These are phyloP conservation scores for Lichtheimia ramosa DNA, from an alignment of 371 early-diverging fungal genomes.

Conservation along the genomic window DNA sequence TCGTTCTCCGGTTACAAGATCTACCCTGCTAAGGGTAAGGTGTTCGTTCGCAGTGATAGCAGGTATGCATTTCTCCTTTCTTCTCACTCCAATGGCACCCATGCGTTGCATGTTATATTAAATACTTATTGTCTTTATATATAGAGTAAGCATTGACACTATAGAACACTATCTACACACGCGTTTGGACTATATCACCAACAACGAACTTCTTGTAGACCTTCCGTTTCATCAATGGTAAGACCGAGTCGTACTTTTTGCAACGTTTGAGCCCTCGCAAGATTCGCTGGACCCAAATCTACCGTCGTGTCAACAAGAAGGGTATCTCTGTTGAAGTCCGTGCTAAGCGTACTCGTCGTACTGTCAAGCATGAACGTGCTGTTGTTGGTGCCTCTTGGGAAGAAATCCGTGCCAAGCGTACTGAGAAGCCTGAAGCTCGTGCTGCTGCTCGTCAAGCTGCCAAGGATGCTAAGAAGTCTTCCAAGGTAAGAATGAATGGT, in stretches of 20 bases:
- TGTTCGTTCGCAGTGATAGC: slow-evolving; percentile 90
- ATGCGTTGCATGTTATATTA: no score
- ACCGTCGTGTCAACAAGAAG: slow-evolving; percentile 98
- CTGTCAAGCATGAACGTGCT: slow-evolving; percentile 96
- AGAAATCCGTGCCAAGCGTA: slow-evolving; percentile 93
- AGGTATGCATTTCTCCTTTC: slow-evolving; percentile 33
- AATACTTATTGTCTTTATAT: not conserved
- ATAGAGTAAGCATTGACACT: slow-evolving; percentile 11
- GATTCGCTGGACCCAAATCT: slow-evolving; percentile 95
- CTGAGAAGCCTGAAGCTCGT: slow-evolving; percentile 93
- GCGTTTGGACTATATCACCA: no score
- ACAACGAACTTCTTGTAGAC: slow-evolving; percentile 43
- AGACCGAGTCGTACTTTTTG: slow-evolving; percentile 93
- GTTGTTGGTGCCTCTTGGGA: slow-evolving; percentile 95
- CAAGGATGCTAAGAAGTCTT: slow-evolving; percentile 77
- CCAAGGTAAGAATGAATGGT: no score
- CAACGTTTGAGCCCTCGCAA: slow-evolving; percentile 97
- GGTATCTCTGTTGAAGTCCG: slow-evolving; percentile 93
- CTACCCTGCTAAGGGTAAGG: slow-evolving; percentile 96
- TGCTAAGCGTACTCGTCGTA: slow-evolving; percentile 94
- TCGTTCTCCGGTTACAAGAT: slow-evolving; percentile 97
- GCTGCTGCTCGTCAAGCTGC: slow-evolving; percentile 91
- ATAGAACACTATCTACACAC: no score
- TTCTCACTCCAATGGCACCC: no score
- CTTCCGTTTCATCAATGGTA: slow-evolving; percentile 96